Evolutionary conservation across 139 green algal species (phyloP).

Genomic region (Micractinium sp.): DNA sequence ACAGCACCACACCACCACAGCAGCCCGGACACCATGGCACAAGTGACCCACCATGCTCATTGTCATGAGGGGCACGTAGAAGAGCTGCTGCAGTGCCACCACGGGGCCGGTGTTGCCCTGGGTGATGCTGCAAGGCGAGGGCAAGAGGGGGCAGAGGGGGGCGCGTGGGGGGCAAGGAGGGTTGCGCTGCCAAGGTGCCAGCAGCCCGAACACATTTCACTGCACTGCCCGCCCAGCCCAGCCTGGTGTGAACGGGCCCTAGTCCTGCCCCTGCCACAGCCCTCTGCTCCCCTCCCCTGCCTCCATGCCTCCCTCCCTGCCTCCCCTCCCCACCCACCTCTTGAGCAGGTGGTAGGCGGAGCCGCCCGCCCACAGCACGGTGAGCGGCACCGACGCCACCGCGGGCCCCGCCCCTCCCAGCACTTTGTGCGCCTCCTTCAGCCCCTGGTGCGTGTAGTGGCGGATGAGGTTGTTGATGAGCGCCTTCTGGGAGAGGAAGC

Average conservation of each 20-base stretch:
- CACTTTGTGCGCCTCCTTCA: slow-evolving; percentile 80
- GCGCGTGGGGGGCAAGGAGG: too few relatives aligned
- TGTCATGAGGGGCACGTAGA: slow-evolving; percentile 70
- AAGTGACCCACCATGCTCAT: slow-evolving; percentile 45
- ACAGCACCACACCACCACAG: neutral
- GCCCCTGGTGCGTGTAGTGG: slow-evolving; percentile 72
- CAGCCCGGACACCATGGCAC: too few relatives aligned
- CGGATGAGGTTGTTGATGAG: slow-evolving; percentile 59
- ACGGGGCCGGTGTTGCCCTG: slow-evolving; percentile 51
- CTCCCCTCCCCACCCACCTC: neutral
- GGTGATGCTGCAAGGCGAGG: slow-evolving; percentile 48
- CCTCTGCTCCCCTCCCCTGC: too few relatives aligned
- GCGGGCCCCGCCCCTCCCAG: slow-evolving; percentile 79
- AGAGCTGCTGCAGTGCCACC: slow-evolving; percentile 58
- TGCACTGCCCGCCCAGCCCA: too few relatives aligned
- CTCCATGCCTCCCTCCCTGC: too few relatives aligned
- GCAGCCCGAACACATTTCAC: too few relatives aligned
- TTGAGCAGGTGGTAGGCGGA: slow-evolving; percentile 64
- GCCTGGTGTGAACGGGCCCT: too few relatives aligned
- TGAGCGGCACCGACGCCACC: slow-evolving; percentile 74
- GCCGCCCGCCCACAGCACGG: slow-evolving; percentile 78
- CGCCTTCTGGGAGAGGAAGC: slow-evolving; percentile 53
- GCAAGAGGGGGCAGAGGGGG: neutral
- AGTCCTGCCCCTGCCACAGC: too few relatives aligned
- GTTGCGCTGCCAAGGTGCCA: too few relatives aligned